A percentile compares a stretch with the other conserved stretches of the same genome.
Evolutionary conservation across 495 filamentous ascomycete genomes (phyloP).

Genomic region (Penicillium silybi): DNA sequence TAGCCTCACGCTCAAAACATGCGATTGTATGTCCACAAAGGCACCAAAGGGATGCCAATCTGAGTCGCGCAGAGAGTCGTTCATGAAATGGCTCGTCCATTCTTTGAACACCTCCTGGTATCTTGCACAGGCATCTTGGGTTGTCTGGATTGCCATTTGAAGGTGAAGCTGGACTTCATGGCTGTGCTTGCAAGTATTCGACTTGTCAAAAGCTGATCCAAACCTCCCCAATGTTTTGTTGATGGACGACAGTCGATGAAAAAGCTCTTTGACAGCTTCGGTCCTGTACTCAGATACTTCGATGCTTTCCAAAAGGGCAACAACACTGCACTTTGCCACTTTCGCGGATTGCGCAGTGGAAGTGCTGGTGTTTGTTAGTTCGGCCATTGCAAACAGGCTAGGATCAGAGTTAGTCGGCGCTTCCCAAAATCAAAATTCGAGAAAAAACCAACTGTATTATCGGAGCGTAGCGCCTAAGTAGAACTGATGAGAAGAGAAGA

Average conservation of each 20-base stretch:
- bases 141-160: slow-evolving; percentile 3
- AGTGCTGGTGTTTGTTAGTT: not conserved
- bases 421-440: not conserved
- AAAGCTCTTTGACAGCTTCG: slow-evolving; percentile 2
- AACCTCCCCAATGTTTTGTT: not conserved
- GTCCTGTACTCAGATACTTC: not conserved
- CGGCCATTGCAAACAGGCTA: not conserved
- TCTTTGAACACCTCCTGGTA: slow-evolving; percentile 1
- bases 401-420: not conserved
- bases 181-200: not conserved
- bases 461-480: not conserved
- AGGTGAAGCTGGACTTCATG: slow-evolving; percentile 1
- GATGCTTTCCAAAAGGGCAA: slow-evolving; percentile 1
- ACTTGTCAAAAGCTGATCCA: not conserved
- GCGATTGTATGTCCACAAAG: slow-evolving; percentile 1
- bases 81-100: not conserved
- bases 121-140: slow-evolving; percentile 1
- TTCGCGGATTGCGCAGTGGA: slow-evolving; percentile 1
- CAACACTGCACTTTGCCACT: not conserved
- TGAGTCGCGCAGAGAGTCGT: not conserved
- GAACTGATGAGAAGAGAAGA: not conserved
- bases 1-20: not conserved
- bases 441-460: not conserved
- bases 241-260: not conserved
- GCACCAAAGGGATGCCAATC: not conserved